phyloP scores from a whole-genome alignment of 2,329 filamentous ascomycete genomes.

The Immersiporthe knoxdaviesiana region DNA sequence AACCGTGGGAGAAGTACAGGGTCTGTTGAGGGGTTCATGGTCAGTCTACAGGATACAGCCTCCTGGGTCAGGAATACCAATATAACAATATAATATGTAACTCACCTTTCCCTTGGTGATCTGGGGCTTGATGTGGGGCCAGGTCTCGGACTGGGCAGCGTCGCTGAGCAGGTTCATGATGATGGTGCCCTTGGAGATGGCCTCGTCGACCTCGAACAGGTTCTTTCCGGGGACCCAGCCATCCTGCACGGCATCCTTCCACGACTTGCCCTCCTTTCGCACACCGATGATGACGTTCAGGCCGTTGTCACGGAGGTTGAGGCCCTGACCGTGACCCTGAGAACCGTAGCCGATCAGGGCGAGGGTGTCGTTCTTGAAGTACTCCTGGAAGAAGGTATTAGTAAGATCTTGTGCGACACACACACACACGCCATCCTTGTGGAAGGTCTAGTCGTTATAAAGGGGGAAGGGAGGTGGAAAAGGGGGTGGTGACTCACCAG shows the following conservation, averaged over 20 bases:
- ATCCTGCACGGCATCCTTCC: slow-evolving; percentile 96
- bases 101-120: slow-evolving; percentile 96
- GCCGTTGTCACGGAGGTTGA: slow-evolving; percentile 99
- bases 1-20: slow-evolving; percentile 99
- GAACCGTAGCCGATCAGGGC: slow-evolving; percentile 98
- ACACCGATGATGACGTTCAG: slow-evolving; percentile 99
- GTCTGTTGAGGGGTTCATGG: slow-evolving; percentile 59
- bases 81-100: too few relatives aligned
- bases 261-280: slow-evolving; percentile 96
- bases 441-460: slow-evolving; percentile 30
- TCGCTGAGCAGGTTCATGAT: slow-evolving; percentile 99
- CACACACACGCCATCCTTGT: slow-evolving; percentile 14
- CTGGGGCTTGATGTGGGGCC: slow-evolving; percentile 97
- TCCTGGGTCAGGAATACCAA: too few relatives aligned
- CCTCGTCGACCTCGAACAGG: slow-evolving; percentile 97
- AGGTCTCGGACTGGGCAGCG: slow-evolving; percentile 97
- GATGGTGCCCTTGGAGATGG: slow-evolving; percentile 89
- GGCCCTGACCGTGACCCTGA: slow-evolving; percentile 97
- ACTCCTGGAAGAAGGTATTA: slow-evolving; percentile 64
- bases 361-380: slow-evolving; percentile 99
- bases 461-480: slow-evolving; percentile 1
- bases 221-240: slow-evolving; percentile 99
- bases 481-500: slow-evolving; percentile 65
- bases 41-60: too few relatives aligned
- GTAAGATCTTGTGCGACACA: slow-evolving; percentile 12